Conservation (phyloP, 169 alveolate genomes). For the Ophryocystis elektroscirrha region DNA sequence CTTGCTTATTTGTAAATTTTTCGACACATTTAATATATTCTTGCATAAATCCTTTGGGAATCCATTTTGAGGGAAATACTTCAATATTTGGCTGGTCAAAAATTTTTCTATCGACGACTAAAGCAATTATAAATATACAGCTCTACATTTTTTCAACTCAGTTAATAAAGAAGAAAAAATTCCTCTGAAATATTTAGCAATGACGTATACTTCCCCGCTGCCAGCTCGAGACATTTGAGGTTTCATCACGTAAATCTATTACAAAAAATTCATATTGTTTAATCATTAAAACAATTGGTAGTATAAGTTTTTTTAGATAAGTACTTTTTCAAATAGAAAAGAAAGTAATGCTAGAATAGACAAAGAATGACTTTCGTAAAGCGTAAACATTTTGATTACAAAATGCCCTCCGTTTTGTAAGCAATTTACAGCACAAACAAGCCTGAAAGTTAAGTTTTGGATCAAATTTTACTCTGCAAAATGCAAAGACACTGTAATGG, state of each 20-base stretch:
- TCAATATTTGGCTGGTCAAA: not conserved
- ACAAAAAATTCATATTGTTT: not conserved
- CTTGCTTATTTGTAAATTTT: conserved; percentile 6
- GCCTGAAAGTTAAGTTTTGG: no score
- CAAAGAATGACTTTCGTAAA: conserved; percentile 11
- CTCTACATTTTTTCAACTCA: not conserved
- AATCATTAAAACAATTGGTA: not conserved
- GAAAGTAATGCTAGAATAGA: conserved; percentile 14
- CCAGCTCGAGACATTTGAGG: conserved; percentile 14
- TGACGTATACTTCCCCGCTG: conserved; percentile 15
- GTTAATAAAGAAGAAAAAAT: conserved; percentile 16
- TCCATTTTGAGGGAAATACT: not conserved
- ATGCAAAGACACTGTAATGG: conserved; percentile 26
- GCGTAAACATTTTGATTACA: conserved; percentile 14
- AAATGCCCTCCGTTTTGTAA: conserved; percentile 26
- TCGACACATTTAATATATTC: conserved; percentile 1
- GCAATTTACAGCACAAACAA: conserved; percentile 26
- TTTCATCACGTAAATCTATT: conserved; percentile 12
- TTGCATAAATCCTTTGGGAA: conserved; percentile 3
- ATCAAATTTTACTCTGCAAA: conserved; percentile 33
- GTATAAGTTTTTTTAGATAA: not conserved
- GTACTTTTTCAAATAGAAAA: conserved; percentile 14
- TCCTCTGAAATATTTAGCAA: conserved; percentile 18
- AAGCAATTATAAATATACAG: not conserved
- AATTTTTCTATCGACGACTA: not conserved